A percentile compares a stretch with the other conserved stretches of the same genome.
Conservation (phyloP, 441 rosid species). For the Euphorbia celastroides region DNA sequence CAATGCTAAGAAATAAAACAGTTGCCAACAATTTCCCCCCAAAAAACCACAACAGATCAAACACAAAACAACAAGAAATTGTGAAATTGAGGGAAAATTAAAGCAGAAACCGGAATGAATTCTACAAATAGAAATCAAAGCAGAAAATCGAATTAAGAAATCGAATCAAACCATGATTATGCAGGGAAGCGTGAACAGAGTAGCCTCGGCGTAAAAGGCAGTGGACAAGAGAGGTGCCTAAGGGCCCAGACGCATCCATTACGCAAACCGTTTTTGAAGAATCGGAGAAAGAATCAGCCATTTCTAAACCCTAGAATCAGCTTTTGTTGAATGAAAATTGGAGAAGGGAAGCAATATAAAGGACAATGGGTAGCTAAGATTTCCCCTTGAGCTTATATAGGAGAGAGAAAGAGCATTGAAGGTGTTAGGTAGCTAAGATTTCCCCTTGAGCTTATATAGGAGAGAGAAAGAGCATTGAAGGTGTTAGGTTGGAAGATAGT, state of each 20-base stretch:
- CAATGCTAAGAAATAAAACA: no score
- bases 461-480: conserved; percentile 13
- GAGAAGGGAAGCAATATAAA: no score
- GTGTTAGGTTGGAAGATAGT: conserved; percentile 17
- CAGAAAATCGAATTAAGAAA: neutral
- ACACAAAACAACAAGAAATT: neutral
- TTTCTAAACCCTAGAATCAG: conserved; percentile 6
- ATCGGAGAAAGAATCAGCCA: conserved; percentile 24
- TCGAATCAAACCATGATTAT: conserved; percentile 31
- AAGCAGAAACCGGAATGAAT: neutral
- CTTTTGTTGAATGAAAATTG: neutral
- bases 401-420: neutral
- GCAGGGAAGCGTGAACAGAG: conserved; percentile 53
- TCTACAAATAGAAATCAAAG: neutral
- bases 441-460: neutral
- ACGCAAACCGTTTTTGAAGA: conserved; percentile 40
- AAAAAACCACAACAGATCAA: neutral
- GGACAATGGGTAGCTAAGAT: neutral
- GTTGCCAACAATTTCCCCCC: no score
- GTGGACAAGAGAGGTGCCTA: conserved; percentile 43
- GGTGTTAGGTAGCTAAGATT: no score
- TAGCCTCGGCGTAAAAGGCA: conserved; percentile 44
- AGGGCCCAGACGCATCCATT: conserved; percentile 54
- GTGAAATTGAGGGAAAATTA: no score
- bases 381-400: no score